Base-by-base conservation (phyloP, 768 basidiomycete species). In the Mycena capillaripes region DNA sequence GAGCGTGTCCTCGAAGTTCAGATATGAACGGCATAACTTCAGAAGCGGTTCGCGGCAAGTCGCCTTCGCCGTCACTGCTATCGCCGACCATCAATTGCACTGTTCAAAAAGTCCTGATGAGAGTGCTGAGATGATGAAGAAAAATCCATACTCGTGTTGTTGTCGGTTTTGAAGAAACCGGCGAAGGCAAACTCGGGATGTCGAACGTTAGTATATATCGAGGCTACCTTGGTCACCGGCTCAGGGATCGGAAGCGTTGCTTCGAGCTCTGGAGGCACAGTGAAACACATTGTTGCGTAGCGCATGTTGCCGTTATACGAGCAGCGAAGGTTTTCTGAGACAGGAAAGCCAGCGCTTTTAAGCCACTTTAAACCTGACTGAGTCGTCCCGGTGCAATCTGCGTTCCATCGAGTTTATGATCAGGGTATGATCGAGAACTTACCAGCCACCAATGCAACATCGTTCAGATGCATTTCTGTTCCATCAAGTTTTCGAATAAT, bases 321-420 rank as follows among this genome's bases (percentile, higher is more conserved):
- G 21, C 59, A 23, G 11, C 69, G 71, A 16, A 76, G 25, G 17
- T 38, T 23, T 16, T 66, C 36, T 19, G 63, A 46, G 17, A 69
- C 29, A 4, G 32, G 4, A 21, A 34, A 56, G 1, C 73, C 73
- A 6, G 70, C 70, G 23, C 48, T 38, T 53, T 62, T 36, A 12
- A 79, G 60, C 74, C 74, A 74, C 19, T 76, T 75, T 1, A 75
- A 66, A 17, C 78, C 79, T 1, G 67, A 73, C 48, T 75, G 76
- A 19, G 68, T 69, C 9, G 63, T 44, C 7, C 78, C 79, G 10
- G 79, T 79, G 61, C 79, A 77, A 44, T 78, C 79, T 78, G 27
- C 7, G 8, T 38, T 7, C 21, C n/a, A 56, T 32, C 36, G 23
- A 50, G 16, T 29, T 17, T 7, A 10, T 19, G 42, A 21, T 17